Percentiles rank a stretch among this genome's conserved stretches.
Conservation (phyloP, 805 yeast genomes). For the Ogataea zsoltii region DNA sequence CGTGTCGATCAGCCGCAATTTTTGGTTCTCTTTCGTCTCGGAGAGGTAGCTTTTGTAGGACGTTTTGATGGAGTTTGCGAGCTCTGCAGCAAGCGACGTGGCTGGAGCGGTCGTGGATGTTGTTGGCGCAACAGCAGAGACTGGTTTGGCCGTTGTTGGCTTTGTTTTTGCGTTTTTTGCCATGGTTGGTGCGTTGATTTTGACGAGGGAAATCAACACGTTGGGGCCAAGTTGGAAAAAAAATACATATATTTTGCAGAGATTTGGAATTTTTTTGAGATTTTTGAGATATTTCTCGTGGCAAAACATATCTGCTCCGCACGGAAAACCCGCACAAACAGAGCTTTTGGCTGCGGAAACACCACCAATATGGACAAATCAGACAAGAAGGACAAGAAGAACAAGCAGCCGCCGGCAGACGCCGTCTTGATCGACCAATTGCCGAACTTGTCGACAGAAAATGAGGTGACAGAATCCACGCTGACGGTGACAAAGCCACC, state of each 20-base stretch:
- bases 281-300: too few species aligned
- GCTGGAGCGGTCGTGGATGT: constrained; percentile 6
- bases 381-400: constrained; percentile 15
- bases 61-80: constrained; percentile 31
- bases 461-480: constrained; percentile 20
- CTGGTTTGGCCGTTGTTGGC: neutral
- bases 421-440: constrained; percentile 29
- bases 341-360: neutral
- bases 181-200: constrained; percentile 28
- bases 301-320: too few species aligned
- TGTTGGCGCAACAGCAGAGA: constrained; percentile 3
- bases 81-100: constrained; percentile 29
- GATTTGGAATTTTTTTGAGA: too few species aligned
- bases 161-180: constrained; percentile 36
- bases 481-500: constrained; percentile 54
- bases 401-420: constrained; percentile 19
- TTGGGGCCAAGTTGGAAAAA: too few species aligned
- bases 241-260: neutral
- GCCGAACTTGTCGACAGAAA: constrained; percentile 24
- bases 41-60: constrained; percentile 36
- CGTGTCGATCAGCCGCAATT: constrained; percentile 68
- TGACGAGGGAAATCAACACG: too few species aligned
- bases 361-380: constrained; percentile 11
- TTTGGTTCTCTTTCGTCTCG: constrained; percentile 34
- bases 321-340: neutral